Evolutionary conservation across 495 filamentous ascomycete genomes (phyloP), one percentile per base, ranked within the genome.

Genomic region (Echria macrotheca): DNA sequence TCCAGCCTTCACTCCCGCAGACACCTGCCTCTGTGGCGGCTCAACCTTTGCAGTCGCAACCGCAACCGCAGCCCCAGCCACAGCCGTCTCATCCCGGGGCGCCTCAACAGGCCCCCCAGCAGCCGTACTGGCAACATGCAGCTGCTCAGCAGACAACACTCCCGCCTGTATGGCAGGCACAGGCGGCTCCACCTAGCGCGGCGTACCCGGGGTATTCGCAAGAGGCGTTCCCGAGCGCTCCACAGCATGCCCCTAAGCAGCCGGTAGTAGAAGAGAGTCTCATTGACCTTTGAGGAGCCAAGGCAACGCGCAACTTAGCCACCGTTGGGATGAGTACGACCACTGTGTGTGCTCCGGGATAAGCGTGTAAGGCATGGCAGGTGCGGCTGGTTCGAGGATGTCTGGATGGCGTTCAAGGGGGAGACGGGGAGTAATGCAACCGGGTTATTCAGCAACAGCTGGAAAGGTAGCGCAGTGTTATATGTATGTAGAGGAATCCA

Each of bases 181-280:
- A 25, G 24, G 24, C 44, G 44, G 49, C 68, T 26, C 52, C 53
- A 12, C 60, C 71, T 0, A 48, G 53, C 22, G 54, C 70, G 5
- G 66, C 74, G 7, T 74, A 81, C 47, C 55, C 65, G 2, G 73
- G 81, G 8, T 88, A 85, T 55, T 72, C 70, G 2, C 78, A 82
- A 54, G 79, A 86, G 29, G 64, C 79, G 31, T 84, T 89, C 60
- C 83, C 85, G 35, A 67, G 72, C 1, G 86, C 76, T 43, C 80
- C 81, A 24, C 72, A 73, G 26, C 81, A 80, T 55, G 77, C 85
- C 54, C 74, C 80, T 24, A 75, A 78, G 48, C 72, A 80, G 46
- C 74, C 80, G 9, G 77, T 80, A 11, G 74, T 88, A 48, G 91
- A 97, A 67, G 91, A 97, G 68, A 90, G 86, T 58, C 69, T 97